phyloP scores from a whole-genome alignment of 805 yeast species.

The Ogataea parapolymorpha region DNA sequence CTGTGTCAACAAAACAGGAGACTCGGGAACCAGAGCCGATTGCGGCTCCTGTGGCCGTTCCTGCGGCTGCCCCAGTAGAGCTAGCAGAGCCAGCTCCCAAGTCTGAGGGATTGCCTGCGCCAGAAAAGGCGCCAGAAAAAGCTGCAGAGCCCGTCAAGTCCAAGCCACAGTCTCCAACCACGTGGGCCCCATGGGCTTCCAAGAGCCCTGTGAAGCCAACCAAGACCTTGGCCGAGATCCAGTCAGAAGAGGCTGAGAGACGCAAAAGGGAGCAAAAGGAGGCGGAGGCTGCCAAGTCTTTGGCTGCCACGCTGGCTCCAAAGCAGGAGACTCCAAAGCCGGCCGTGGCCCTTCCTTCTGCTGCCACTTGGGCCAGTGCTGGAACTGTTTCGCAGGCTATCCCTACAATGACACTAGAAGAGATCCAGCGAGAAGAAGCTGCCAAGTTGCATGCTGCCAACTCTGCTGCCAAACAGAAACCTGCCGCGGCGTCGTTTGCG shows the following conservation, averaged over 20 bases:
- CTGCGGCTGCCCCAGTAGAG: background rate
- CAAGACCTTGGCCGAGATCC: conserved; percentile 61
- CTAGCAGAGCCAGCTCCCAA: background rate
- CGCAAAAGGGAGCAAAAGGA: conserved; percentile 16
- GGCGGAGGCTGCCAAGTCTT: conserved; percentile 23
- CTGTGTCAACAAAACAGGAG: background rate
- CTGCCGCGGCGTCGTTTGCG: conserved; percentile 26
- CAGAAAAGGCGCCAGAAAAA: background rate
- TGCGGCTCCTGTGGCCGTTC: background rate
- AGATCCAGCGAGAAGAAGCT: conserved; percentile 57
- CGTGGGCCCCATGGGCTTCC: conserved; percentile 37
- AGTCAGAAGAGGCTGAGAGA: conserved; percentile 46
- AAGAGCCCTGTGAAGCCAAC: conserved; percentile 32
- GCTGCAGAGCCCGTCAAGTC: conserved; percentile 6
- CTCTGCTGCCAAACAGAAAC: conserved; percentile 23
- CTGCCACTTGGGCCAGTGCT: conserved; percentile 41
- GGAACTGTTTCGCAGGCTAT: conserved; percentile 17
- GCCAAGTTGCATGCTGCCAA: conserved; percentile 27
- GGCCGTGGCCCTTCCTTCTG: conserved; percentile 35
- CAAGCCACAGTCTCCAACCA: conserved; percentile 32
- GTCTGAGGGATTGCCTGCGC: conserved; percentile 1
- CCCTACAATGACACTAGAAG: conserved; percentile 49
- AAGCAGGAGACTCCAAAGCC: conserved; percentile 14
- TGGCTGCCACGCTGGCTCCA: conserved; percentile 22
- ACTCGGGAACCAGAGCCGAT: background rate